Evolutionary conservation across 371 early-diverging fungal genomes (phyloP), one percentile per base, ranked within the genome.

Genomic region (Haplosporangium sp.): DNA sequence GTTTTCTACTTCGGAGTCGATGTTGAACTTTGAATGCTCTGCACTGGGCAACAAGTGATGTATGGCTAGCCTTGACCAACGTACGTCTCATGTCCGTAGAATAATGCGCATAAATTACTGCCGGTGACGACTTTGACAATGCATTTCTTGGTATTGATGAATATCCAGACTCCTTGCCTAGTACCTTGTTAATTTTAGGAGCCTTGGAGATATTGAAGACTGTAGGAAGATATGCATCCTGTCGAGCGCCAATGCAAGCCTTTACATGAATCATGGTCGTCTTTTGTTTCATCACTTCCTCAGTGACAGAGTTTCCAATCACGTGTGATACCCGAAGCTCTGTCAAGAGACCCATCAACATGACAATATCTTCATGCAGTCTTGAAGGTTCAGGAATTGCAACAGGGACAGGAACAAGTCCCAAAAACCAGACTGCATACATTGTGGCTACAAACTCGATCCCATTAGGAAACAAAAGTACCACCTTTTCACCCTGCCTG

Each of bases 341-440:
- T 15, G 85, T 76, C 19, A 89, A 84, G 1, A 93, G 79, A 11
- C 86, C 85, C 45, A 92, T 81, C 72, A 96, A 61, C 8, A 84
- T 81, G 4, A 86, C 85, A 7, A 93, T 76, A 67, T 94, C 95
- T 59, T 96, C 95, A 34, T 88, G 82, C 48, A 92, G 68, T n/a
- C 93, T 87, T 20, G 83, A 74, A 2, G 84, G 76, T 59, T 95
- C 95, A 3, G 91, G 88, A 38, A 89, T 87, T 35, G 90, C 84
- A 10, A 95, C 71, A 0, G 95, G 93, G 34, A 96, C 89, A 15
- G 93, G 90, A 2, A 93, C 83, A 1, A 93, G 86, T 17, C 96
- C 96, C 13, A 93, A 83, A 3, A 91, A 90, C 76, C 96, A 82
- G 74, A 94, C 93, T 4, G 94, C 95, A 82, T 94, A 93, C 15